Base-by-base conservation (phyloP, 1,284 basidiomycete species). In the Tylopilus orsonianus region DNA sequence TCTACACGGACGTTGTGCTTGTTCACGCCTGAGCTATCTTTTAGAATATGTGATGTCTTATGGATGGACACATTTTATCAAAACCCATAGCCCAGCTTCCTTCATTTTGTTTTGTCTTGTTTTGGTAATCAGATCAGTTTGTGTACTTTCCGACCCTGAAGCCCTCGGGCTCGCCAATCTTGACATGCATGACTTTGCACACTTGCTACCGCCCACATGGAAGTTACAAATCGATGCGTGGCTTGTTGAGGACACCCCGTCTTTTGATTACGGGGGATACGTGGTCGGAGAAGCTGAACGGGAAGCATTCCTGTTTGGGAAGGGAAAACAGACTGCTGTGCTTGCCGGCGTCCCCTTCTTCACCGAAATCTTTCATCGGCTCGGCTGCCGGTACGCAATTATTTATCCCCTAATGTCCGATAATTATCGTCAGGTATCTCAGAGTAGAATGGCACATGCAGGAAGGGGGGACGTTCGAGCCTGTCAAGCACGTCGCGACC, bases 321-420 rank as follows among this genome's bases (percentile, higher is more conserved):
- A 97, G 71, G 87, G 88, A 49, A 75, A 76, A 37, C 68, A 75
- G 41, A 56, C 72, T 5, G 94, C 93, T 13, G 85, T 98, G 20
- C 79, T 99, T 4, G 96, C 97, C 1, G 96, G 96, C 40, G 89
- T 87, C 7, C 97, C 97, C 0, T 99, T 99, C 73, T 93, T 98
- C 60, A 86, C 91, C 36, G 93, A 98, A 68, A 83, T 99, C 40
- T 99, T 99, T 69, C 71, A 75, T 40, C 91, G 94, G 64, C 80
- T 97, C 22, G 91, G 81, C 32, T 99, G 96, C 84, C 73, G 80
- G 93, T 95, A 68, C 68, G 91, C 81, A 34, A 43, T 41, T 23
- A 16, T 5, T 9, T 8, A 26, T 0, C 37, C 30, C 29, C 12
- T 33, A 4, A 14, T 18, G 23, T 32, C 38, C 26, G 27, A 37